Percentiles rank a stretch among this genome's conserved stretches.
Evolutionary conservation across 2,329 filamentous ascomycete genomes (phyloP).

Genomic region (Alternaria longipes): DNA sequence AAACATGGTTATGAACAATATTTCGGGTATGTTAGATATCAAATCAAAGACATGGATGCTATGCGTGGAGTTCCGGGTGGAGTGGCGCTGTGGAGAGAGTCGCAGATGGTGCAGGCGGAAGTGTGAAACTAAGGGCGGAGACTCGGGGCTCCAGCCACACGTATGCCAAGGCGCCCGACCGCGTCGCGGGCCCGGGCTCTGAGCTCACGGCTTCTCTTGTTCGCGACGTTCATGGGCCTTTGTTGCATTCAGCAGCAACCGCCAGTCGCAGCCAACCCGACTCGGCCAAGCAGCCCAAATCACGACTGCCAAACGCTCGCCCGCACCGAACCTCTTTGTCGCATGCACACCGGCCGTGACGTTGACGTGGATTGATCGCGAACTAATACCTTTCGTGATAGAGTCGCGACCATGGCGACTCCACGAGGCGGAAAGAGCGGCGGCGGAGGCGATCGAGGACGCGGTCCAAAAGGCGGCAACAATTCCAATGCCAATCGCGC

Average conservation of each 20-base stretch:
- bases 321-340: background rate
- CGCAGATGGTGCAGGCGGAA: background rate
- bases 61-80: background rate
- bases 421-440: constrained; percentile 37
- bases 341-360: constrained; percentile 3
- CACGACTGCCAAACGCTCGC: background rate
- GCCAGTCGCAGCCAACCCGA: constrained; percentile 31
- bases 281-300: constrained; percentile 23
- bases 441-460: constrained; percentile 25
- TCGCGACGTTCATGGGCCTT: constrained; percentile 29
- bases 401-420: constrained; percentile 41
- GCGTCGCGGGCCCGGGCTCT: constrained; percentile 20
- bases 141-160: constrained; percentile 7
- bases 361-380: constrained; percentile 14
- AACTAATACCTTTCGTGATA: constrained; percentile 19
- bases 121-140: background rate
- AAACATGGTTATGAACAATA: constrained; percentile 18
- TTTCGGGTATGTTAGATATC: constrained; percentile 28
- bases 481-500: constrained; percentile 17
- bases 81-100: background rate
- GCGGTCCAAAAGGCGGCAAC: constrained; percentile 22
- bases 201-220: constrained; percentile 20
- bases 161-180: constrained; percentile 20
- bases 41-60: background rate
- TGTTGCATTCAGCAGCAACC: constrained; percentile 31